Evolutionary conservation across 2,329 filamentous ascomycete species (phyloP).

Genomic region (Fusarium equiseti): DNA sequence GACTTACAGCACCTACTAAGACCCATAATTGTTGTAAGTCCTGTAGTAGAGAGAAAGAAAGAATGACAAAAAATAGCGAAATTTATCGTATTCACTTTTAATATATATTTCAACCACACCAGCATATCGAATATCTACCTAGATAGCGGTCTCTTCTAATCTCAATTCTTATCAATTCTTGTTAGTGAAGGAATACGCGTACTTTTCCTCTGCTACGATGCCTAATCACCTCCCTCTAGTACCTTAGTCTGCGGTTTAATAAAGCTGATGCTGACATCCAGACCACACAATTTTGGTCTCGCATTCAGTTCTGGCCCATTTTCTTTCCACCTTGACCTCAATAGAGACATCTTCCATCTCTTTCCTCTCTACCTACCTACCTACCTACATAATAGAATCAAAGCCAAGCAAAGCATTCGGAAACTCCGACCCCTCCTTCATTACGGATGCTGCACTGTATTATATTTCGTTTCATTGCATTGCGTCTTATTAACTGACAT

Average conservation of each 20-base stretch:
- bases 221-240: constrained; percentile 1
- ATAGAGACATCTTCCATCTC: constrained; percentile 9
- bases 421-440: constrained; percentile 26
- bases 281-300: constrained; percentile 17
- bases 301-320: constrained; percentile 16
- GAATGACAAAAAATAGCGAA: background rate
- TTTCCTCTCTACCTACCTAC: constrained; percentile 5
- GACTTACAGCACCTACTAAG: background rate
- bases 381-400: constrained; percentile 5
- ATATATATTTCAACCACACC: constrained; percentile 23
- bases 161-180: background rate
- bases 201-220: constrained; percentile 15
- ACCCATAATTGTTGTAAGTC: background rate
- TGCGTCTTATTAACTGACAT: background rate
- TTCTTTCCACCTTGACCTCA: constrained; percentile 13
- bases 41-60: background rate
- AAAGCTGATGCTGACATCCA: constrained; percentile 42
- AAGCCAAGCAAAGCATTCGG: constrained; percentile 24
- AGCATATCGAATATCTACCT: background rate
- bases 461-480: background rate
- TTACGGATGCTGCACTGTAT: background rate
- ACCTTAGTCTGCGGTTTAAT: constrained; percentile 24
- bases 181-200: constrained; percentile 29
- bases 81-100: background rate
- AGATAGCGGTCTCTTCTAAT: background rate